These are phyloP conservation scores for Borealophlyctis nickersoniae DNA, from an alignment of 192 early-diverging fungal species.

Conservation along the genomic window DNA sequence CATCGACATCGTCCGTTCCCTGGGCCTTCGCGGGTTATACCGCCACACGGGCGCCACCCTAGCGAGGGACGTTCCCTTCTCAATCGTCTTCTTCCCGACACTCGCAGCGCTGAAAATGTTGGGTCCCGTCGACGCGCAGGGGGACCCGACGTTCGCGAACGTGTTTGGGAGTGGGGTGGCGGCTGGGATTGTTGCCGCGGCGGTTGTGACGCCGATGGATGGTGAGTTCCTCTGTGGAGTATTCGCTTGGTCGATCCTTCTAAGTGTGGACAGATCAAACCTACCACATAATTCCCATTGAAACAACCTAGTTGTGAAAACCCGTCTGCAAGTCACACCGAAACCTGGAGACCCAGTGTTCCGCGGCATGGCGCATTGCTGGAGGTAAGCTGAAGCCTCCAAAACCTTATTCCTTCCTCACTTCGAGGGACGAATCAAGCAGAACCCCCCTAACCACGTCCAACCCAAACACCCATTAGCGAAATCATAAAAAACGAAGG, in stretches of 20 bases:
- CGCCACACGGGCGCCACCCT: constrained; percentile 88
- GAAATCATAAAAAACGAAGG: constrained; percentile 48
- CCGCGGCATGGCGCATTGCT: constrained; percentile 43
- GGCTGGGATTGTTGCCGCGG: constrained; percentile 43
- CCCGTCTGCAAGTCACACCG: constrained; percentile 46
- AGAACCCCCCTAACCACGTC: too few relatives aligned
- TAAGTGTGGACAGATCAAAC: too few relatives aligned
- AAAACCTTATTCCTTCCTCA: neutral
- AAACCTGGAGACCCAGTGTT: constrained; percentile 37
- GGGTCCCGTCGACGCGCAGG: constrained; percentile 32
- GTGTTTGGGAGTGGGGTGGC: constrained; percentile 54
- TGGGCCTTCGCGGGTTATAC: constrained; percentile 79
- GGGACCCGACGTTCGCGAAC: constrained; percentile 47
- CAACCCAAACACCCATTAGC: constrained; percentile 1
- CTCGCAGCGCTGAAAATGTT: constrained; percentile 41
- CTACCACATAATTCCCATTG: neutral
- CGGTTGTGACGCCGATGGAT: constrained; percentile 40
- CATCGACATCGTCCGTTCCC: constrained; percentile 21
- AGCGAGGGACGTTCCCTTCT: constrained; percentile 79
- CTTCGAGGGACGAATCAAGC: too few relatives aligned
- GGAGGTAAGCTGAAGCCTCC: constrained; percentile 21
- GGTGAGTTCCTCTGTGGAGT: neutral
- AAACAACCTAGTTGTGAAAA: constrained; percentile 49
- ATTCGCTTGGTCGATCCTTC: neutral
- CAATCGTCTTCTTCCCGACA: constrained; percentile 52